Conservation (phyloP, 148 eudicot species). For the Polygonum maritimum region DNA sequence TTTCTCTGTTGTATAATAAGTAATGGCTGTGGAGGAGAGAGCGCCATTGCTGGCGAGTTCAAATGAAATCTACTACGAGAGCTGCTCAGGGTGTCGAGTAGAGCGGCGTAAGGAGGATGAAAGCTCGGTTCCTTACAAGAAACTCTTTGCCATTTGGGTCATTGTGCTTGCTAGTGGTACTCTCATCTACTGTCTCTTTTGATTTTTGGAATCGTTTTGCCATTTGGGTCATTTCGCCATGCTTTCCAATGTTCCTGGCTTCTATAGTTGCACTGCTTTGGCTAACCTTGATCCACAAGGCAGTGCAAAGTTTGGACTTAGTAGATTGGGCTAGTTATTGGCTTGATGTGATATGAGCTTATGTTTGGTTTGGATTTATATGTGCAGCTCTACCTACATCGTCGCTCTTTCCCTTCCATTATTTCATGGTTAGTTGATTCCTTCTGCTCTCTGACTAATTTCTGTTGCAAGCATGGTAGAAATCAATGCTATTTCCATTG, state of each 20-base stretch:
- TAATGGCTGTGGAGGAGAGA: slow-evolving; percentile 4
- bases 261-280: neutral
- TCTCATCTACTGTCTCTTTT: neutral
- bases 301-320: too few relatives aligned
- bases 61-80: slow-evolving; percentile 32
- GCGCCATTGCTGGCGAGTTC: slow-evolving; percentile 16
- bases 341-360: neutral
- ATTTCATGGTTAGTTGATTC: slow-evolving; percentile 76
- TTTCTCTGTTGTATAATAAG: neutral
- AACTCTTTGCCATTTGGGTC: slow-evolving; percentile 49
- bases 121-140: slow-evolving; percentile 36
- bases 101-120: slow-evolving; percentile 36
- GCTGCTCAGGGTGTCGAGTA: slow-evolving; percentile 66
- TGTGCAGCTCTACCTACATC: slow-evolving; percentile 79
- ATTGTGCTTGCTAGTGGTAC: slow-evolving; percentile 40
- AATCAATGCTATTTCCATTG: too few relatives aligned
- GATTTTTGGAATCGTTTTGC: neutral
- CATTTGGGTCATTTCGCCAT: too few relatives aligned
- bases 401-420: slow-evolving; percentile 83
- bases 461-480: too few relatives aligned
- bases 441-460: neutral
- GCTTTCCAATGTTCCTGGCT: neutral
- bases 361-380: neutral
- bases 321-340: too few relatives aligned
- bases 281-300: neutral